Base-by-base conservation (phyloP, 768 basidiomycete species). In the Amanita polypyramis region DNA sequence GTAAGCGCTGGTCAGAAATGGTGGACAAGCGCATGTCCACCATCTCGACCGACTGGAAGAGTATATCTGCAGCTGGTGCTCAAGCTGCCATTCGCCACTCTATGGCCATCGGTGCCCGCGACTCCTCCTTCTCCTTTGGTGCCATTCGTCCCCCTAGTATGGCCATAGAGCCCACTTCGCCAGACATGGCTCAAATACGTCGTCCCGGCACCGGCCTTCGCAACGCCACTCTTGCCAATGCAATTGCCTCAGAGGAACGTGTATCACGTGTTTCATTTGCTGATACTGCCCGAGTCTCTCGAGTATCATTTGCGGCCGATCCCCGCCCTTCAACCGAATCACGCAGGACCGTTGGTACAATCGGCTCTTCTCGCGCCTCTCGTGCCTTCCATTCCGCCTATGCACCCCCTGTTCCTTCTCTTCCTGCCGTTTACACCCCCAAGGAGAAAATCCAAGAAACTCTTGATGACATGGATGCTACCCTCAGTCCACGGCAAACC, bases 11-110 rank as follows among this genome's bases (percentile, higher is more conserved):
- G 70, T 78, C 73, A 34, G 72, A 80, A 59, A 74, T 69, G 8
- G 62, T 91, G 61, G 87, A 91, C 66, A 79, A 78, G 62, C 82
- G 87, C 61, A 89, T 91, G 87, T 82, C 79, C 2, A 85, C 82
- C 42, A 85, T 89, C 54, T 81, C 79, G 5, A 66, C 73, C 15
- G 83, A 88, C 57, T 90, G 87, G 87, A 82, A 81, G 60, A 71
- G 74, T 37, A 79, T 88, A 55, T 76, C 81, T 6, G 67, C 70
- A 4, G 80, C 76, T 3, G 87, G 85, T 41, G 88, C 86, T 0
- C 68, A 70, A 17, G 84, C 80, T 29, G 88, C 85, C 9, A 82
- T 91, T 53, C 76, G 86, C 51, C 73, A 71, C 54, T 80, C 77
- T 36, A 79, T 86, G 23, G 80, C 80, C 3, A 63, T 74, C 30